A percentile compares a stretch with the other conserved stretches of the same genome.
Evolutionary conservation across 495 filamentous ascomycete species (phyloP).

Genomic region (Acidomyces sp.): DNA sequence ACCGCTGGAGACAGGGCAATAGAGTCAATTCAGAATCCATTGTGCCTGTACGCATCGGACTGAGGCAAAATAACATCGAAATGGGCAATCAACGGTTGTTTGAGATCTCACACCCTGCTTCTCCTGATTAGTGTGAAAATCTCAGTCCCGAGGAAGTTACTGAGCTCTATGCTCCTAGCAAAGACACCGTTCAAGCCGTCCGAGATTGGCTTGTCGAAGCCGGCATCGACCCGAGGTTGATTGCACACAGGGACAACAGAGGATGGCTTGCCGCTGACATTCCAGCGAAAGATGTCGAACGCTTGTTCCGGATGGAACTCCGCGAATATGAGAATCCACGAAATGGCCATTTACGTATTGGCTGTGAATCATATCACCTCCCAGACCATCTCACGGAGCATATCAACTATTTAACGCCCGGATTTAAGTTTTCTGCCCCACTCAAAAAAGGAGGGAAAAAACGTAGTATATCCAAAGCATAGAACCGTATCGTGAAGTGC

Average conservation of each 20-base stretch:
- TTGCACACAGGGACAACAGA: constrained; percentile 14
- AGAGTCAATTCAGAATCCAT: constrained; percentile 2
- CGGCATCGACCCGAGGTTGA: constrained; percentile 4
- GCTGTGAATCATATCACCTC: constrained; percentile 16
- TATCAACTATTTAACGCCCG: constrained; percentile 25
- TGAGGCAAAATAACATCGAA: constrained; percentile 18
- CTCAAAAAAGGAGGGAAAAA: constrained; percentile 3
- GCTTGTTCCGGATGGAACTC: constrained; percentile 14
- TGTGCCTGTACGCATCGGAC: constrained; percentile 16
- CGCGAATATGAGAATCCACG: constrained; percentile 10
- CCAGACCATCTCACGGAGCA: constrained; percentile 20
- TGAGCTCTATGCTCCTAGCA: constrained; percentile 6
- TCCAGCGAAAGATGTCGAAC: constrained; percentile 13
- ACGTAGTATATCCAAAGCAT: not conserved
- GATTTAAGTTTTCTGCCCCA: constrained; percentile 19
- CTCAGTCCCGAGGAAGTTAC: constrained; percentile 18
- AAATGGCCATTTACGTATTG: constrained; percentile 3
- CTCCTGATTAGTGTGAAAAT: constrained; percentile 20
- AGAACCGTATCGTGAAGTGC: not conserved
- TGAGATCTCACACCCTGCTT: constrained; percentile 18
- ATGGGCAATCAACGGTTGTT: constrained; percentile 9
- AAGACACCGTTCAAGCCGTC: constrained; percentile 10
- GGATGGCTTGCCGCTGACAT: constrained; percentile 14
- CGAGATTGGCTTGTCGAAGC: constrained; percentile 9
- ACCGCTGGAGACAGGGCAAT: constrained; percentile 6